Evolutionary conservation across 2,329 filamentous ascomycete genomes (phyloP), one percentile per base, ranked within the genome.

Genomic region (Aspergillus sp.): DNA sequence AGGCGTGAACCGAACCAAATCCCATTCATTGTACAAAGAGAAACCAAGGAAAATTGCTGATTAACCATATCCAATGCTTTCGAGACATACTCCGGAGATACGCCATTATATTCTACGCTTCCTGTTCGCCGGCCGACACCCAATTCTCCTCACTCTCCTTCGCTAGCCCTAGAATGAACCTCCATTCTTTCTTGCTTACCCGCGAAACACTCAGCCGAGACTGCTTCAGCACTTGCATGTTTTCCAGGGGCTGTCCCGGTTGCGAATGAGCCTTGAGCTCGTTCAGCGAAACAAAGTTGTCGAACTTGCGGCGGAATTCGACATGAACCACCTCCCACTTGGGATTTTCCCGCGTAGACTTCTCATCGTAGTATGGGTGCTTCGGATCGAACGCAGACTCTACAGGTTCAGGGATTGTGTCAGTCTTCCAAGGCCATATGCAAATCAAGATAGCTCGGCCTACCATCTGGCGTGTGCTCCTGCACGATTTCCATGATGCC

Each of bases 301-400:
- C 77, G 61, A 97, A 91, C 72, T 96, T 96, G 68, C 84, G 85
- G 52, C 88, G 84, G 68, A 95, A 96, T 63, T 86, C 82, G 45
- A 97, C 93, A 55, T 95, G 88, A 1, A 97, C 94, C 16, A 94
- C 82, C 49, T 86, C 89, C 94, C 94, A 99, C 63, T 85, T 89
- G 0, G 87, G 88, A 47, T 86, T 82, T 2, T 82, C 78, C 49
- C 82, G 77, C 59, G 82, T 85, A 1, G 88, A 90, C 49, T 87
- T 87, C 1, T 86, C 73, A 65, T 97, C 94, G 68, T 91, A 95
- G 73, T 96, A 96, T 0, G 90, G 87, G 50, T 86, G 82, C 44
- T 81, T 77, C 14, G 83, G 76, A 60, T 94, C 83, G 54, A 89
- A 88, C 2, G 88, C 88, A 20, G 85, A 82, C 64, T 86, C 85